Percentiles rank a stretch among this genome's conserved stretches.
Evolutionary conservation across 331 rosid genomes (phyloP).

Genomic region (Quercus tomentella): DNA sequence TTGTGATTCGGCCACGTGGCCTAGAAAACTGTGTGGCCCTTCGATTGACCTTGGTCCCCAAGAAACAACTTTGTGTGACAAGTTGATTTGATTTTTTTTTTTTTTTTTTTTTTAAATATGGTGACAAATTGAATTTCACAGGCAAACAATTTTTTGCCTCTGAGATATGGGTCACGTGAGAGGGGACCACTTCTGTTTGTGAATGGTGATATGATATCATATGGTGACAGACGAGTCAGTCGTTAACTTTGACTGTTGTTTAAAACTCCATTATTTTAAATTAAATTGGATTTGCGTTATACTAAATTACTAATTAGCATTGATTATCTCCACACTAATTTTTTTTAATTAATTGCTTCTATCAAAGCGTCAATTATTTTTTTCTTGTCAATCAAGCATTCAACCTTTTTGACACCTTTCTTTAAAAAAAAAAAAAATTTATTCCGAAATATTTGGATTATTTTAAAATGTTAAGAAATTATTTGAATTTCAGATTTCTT

Average conservation of each 20-base stretch:
- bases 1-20: too few species aligned
- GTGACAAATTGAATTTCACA: not conserved
- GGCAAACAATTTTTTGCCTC: not conserved
- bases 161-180: not conserved
- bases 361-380: too few species aligned
- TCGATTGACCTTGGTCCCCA: too few species aligned
- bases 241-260: not conserved
- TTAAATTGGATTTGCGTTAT: not conserved
- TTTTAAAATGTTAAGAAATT: not conserved
- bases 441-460: not conserved
- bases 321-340: not conserved
- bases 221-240: constrained; percentile 12
- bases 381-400: constrained; percentile 15
- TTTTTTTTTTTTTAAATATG: not conserved
- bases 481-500: not conserved
- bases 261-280: not conserved
- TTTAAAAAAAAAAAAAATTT: not conserved
- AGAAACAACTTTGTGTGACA: not conserved
- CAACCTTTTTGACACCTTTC: too few species aligned
- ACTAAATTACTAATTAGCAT: not conserved
- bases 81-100: not conserved
- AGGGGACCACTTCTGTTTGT: not conserved
- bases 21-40: not conserved
- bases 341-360: not conserved
- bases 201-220: not conserved